These are phyloP conservation scores for thale cress (Arabidopsis thaliana) DNA, from an alignment of 345 rosid genomes.

Conservation along the genomic window TAIR10.1 NC_003070.9:26721501-26722000, in stretches of 20 bases:
- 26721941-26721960: no score
- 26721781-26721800: background rate
- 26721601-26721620: slow-evolving; percentile 28
- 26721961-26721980: slow-evolving; percentile 16
- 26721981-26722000: background rate
- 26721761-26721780: background rate
- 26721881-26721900: no score
- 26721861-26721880: no score
- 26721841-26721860: no score
- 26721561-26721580: slow-evolving; percentile 22
- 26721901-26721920: no score
- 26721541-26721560: slow-evolving; percentile 38
- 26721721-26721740: slow-evolving; percentile 23
- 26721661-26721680: background rate
- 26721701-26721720: slow-evolving; percentile 12
- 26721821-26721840: no score
- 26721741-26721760: slow-evolving; percentile 4
- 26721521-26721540: slow-evolving; percentile 34
- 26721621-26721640: slow-evolving; percentile 7
- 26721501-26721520: slow-evolving; percentile 34
- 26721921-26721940: no score
- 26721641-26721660: slow-evolving; percentile 37
- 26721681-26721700: slow-evolving; percentile 18
- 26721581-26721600: slow-evolving; percentile 7
- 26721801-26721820: background rate